Conservation (phyloP, 352 stramenopile species). For the Globisporangium spiculum region DNA sequence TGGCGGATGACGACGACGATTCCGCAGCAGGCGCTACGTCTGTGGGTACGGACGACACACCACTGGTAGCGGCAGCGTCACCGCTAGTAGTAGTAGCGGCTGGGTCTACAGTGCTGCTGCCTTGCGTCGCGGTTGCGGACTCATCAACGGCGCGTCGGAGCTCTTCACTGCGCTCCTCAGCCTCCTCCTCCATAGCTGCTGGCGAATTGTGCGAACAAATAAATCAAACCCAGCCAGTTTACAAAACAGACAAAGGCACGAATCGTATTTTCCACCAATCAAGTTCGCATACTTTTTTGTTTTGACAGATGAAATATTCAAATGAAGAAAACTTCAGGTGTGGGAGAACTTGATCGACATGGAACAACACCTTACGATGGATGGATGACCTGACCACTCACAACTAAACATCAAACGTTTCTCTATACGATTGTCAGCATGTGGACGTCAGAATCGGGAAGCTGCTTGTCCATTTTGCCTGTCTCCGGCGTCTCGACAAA, state of each 20-base stretch:
- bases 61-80: too few species aligned
- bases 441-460: slow-evolving; percentile 63
- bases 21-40: neutral
- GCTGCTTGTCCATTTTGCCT: slow-evolving; percentile 49
- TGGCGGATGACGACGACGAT: neutral
- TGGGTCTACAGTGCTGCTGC: neutral
- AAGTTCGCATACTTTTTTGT: neutral
- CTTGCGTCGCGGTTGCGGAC: neutral
- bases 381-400: too few species aligned
- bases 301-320: neutral
- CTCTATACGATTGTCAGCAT: slow-evolving; percentile 25
- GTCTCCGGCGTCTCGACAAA: slow-evolving; percentile 44
- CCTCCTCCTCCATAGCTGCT: neutral
- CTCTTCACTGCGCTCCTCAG: neutral
- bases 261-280: neutral
- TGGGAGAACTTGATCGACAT: neutral
- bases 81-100: neutral
- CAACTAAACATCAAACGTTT: too few species aligned
- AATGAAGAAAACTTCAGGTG: too few species aligned
- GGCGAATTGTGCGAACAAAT: neutral
- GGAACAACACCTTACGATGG: too few species aligned
- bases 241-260: neutral
- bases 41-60: neutral
- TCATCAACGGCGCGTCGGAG: neutral
- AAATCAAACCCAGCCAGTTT: neutral